Conservation (phyloP, 169 alveolate genomes). For the Babesia sp. region DNA sequence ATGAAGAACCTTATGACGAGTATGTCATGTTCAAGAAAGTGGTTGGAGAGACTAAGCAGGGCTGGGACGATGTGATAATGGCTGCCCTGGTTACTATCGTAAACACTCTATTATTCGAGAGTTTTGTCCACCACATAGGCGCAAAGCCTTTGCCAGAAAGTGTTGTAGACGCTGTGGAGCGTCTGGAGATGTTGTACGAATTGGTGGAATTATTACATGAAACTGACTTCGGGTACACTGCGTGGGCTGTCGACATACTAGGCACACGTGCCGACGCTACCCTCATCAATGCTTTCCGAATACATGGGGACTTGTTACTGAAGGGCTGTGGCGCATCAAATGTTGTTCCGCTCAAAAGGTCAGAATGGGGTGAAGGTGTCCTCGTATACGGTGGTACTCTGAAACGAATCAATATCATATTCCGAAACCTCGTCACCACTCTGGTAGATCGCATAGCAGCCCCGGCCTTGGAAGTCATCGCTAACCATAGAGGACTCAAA, state of each 20-base stretch:
- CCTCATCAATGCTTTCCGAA: slow-evolving; percentile 18
- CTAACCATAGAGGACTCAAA: neutral
- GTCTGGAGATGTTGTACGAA: slow-evolving; percentile 4
- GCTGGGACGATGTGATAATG: slow-evolving; percentile 12
- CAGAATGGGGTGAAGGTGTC: slow-evolving; percentile 34
- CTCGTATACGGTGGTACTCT: slow-evolving; percentile 12
- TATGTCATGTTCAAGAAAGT: slow-evolving; percentile 27
- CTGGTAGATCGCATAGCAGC: slow-evolving; percentile 4
- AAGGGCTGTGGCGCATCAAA: slow-evolving; percentile 9
- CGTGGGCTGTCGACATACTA: slow-evolving; percentile 33
- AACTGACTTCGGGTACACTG: slow-evolving; percentile 31
- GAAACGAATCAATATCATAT: neutral
- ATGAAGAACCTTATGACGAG: neutral
- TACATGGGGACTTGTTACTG: slow-evolving; percentile 20
- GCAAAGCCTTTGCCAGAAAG: neutral
- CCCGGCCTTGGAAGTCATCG: slow-evolving; percentile 5
- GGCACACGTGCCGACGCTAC: slow-evolving; percentile 25
- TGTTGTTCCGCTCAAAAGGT: slow-evolving; percentile 2
- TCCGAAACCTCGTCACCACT: neutral
- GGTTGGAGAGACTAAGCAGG: neutral
- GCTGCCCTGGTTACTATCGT: slow-evolving; percentile 21
- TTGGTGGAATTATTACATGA: slow-evolving; percentile 32
- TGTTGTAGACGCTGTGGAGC: neutral
- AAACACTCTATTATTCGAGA: slow-evolving; percentile 15
- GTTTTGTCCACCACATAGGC: slow-evolving; percentile 9